phyloP scores from a whole-genome alignment of 2,329 filamentous ascomycete genomes.

The Penicillium capsulatum region DNA sequence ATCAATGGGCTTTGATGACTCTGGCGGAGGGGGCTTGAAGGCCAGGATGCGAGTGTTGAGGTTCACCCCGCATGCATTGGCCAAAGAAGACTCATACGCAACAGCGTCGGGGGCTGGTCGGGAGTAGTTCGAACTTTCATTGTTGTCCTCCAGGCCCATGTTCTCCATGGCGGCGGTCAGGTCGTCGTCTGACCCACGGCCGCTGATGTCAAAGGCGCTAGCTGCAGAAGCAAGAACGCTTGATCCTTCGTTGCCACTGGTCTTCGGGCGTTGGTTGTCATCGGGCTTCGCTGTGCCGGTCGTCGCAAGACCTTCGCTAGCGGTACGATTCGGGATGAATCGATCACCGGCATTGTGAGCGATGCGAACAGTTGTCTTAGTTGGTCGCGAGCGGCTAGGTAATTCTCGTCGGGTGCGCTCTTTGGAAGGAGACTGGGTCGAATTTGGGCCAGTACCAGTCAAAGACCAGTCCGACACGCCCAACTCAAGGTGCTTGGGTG shows the following conservation, averaged over 20 bases:
- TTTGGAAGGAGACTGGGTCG: constrained; percentile 56
- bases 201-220: constrained; percentile 60
- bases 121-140: constrained; percentile 62
- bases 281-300: constrained; percentile 80
- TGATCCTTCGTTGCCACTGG: constrained; percentile 66
- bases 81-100: constrained; percentile 87
- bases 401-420: constrained; percentile 57
- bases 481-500: constrained; percentile 82
- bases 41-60: constrained; percentile 93
- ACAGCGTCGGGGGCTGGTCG: constrained; percentile 81
- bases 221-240: constrained; percentile 71
- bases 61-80: constrained; percentile 85
- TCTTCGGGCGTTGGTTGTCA: constrained; percentile 70
- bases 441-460: constrained; percentile 68
- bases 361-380: constrained; percentile 71
- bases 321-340: constrained; percentile 90
- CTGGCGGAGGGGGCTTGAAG: constrained; percentile 96
- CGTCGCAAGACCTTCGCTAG: constrained; percentile 83
- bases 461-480: constrained; percentile 90
- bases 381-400: constrained; percentile 44
- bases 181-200: constrained; percentile 64
- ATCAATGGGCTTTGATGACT: constrained; percentile 97
- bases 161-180: constrained; percentile 73
- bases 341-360: constrained; percentile 73
- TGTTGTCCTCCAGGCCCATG: constrained; percentile 71